These are phyloP conservation scores for Candida glaebosa DNA, from an alignment of 805 yeast species.

Conservation along the genomic window DNA sequence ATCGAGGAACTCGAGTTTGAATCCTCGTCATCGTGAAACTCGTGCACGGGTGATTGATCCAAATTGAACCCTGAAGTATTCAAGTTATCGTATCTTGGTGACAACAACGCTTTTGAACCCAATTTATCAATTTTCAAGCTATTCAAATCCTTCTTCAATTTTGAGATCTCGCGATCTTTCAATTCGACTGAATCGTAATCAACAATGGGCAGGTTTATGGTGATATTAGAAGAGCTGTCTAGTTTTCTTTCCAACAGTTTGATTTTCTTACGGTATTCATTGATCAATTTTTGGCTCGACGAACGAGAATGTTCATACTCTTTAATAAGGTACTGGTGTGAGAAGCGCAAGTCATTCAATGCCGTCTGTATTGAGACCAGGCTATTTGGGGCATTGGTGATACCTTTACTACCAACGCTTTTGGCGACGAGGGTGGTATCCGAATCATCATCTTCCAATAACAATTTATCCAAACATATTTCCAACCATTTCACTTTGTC, in stretches of 20 bases:
- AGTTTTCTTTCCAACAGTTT: constrained; percentile 50
- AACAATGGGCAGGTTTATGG: background rate
- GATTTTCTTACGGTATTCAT: constrained; percentile 50
- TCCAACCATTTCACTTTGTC: constrained; percentile 31
- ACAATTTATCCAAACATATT: constrained; percentile 36
- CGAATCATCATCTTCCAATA: constrained; percentile 5
- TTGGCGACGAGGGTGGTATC: background rate
- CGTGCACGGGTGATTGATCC: constrained; percentile 4
- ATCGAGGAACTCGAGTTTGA: constrained; percentile 4
- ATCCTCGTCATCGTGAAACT: constrained; percentile 15
- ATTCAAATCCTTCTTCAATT: constrained; percentile 44
- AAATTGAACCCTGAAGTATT: constrained; percentile 3
- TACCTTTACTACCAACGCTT: background rate
- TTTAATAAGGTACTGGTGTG: constrained; percentile 64
- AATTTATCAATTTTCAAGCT: constrained; percentile 42
- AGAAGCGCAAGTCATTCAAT: constrained; percentile 63
- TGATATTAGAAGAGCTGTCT: background rate
- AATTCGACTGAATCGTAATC: constrained; percentile 8
- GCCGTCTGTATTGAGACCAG: constrained; percentile 40
- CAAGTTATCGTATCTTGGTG: constrained; percentile 2
- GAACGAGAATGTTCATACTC: constrained; percentile 66
- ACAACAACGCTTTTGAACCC: constrained; percentile 22
- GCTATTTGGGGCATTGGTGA: background rate
- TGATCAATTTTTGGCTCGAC: constrained; percentile 50
- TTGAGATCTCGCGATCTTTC: constrained; percentile 40